Evolutionary conservation across 352 stramenopile genomes (phyloP), one percentile per base, ranked within the genome.

Genomic region (Phytophthora ohioensis): DNA sequence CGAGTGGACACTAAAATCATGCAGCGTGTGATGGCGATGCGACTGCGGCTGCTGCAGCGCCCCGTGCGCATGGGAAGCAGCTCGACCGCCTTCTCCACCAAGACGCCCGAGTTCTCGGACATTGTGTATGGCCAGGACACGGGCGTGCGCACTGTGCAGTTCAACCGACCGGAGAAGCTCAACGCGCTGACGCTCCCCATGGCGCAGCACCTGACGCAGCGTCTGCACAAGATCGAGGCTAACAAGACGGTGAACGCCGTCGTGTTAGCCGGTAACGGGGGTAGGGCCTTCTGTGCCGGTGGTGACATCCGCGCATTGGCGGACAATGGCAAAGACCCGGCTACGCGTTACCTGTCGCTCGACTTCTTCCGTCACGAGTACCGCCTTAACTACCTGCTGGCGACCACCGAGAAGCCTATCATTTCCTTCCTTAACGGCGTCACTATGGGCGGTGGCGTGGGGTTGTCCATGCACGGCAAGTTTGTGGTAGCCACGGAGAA

Each of bases 371-470:
- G 87, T 62, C 83, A 98, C 67, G 97, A 99, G 75, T 99, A 99
- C 76, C 79, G 90, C 59, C 79, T 99, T 21, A 98, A 99, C 79
- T 93, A 95, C 73, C 79, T 96, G 46, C 86, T 93, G 65, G 85
- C 76, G 69, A 94, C 88, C 38, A 94, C 86, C 27, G 85, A 93
- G 78, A 93, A 90, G 68, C 88, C 88, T 38, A 88, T 95, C 49
- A 85, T 99, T 8, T 98, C 94, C 45, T 88, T 99, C 64, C 96
- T 98, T 78, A 97, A 99, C 81, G 98, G 98, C 54, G 92, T 99
- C 47, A 98, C 98, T 46, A 99, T 99, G 97, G 98, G 98, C 65
- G 98, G 98, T 59, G 98, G 98, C 63, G 97, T 99, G 36, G 98
- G 98, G 0, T 75, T 99, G 35, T 99, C 95, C 11, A 92, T 99